Conservation (phyloP, 2,329 filamentous ascomycete species). For the Botrytis paeoniae region DNA sequence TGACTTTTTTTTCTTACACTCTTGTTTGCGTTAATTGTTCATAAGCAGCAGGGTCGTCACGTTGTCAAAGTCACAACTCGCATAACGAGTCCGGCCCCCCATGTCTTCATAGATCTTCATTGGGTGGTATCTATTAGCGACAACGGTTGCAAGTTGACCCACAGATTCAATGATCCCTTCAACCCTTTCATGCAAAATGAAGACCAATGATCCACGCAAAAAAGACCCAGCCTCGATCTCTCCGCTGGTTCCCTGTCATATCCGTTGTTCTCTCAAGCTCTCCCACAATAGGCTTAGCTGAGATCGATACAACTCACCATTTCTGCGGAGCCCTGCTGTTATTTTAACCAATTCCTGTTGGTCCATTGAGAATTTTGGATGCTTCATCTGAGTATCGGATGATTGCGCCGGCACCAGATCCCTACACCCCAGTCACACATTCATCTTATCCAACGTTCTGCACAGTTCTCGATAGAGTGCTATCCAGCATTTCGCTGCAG, state of each 20-base stretch:
- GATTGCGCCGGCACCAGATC: constrained; percentile 35
- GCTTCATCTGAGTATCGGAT: constrained; percentile 37
- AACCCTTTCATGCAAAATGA: constrained; percentile 22
- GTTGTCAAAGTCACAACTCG: constrained; percentile 18
- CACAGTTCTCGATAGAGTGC: constrained; percentile 34
- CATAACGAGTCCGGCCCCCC: constrained; percentile 15
- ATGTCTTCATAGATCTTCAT: constrained; percentile 15
- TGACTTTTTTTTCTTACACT: constrained; percentile 4
- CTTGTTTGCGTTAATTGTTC: constrained; percentile 6
- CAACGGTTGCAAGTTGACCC: constrained; percentile 22
- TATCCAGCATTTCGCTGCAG: constrained; percentile 28
- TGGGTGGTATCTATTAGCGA: constrained; percentile 17
- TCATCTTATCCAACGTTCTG: constrained; percentile 35
- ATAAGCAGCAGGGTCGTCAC: constrained; percentile 18
- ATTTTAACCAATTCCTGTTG: constrained; percentile 26
- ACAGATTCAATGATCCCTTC: constrained; percentile 27
- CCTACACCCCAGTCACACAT: constrained; percentile 32
- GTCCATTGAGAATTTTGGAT: constrained; percentile 24
- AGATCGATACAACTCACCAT: constrained; percentile 35
- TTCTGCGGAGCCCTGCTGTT: constrained; percentile 26
- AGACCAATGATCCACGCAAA: constrained; percentile 32
- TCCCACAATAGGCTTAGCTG: constrained; percentile 32
- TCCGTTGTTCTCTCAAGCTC: constrained; percentile 21
- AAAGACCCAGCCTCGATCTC: constrained; percentile 35
- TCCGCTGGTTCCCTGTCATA: constrained; percentile 31